Percentiles rank a stretch among this genome's conserved stretches.
Conservation (phyloP, 2,329 filamentous ascomycete genomes). For the Neofusicoccum sp. region DNA sequence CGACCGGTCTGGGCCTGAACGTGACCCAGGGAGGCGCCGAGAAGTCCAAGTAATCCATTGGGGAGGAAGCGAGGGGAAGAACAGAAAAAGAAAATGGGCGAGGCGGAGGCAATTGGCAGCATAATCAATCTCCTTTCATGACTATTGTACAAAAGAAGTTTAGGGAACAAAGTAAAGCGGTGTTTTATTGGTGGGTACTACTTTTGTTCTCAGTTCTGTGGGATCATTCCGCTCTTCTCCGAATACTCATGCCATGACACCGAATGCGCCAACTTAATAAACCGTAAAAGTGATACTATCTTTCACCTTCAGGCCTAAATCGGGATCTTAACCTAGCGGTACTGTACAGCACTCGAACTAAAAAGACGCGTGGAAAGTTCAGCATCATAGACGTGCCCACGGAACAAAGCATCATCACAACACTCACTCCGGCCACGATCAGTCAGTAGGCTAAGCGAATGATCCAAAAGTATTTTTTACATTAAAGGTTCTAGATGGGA, state of each 20-base stretch:
- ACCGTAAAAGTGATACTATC: no score
- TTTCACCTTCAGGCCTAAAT: no score
- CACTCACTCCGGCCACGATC: no score
- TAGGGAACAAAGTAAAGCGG: not conserved
- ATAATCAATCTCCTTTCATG: slow-evolving; percentile 18
- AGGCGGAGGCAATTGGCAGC: not conserved
- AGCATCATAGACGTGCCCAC: not conserved
- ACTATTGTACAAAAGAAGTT: slow-evolving; percentile 7
- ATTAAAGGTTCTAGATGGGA: no score
- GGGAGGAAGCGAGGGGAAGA: not conserved
- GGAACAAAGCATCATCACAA: not conserved
- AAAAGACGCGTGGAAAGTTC: not conserved
- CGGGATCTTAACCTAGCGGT: no score
- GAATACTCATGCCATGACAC: slow-evolving; percentile 16
- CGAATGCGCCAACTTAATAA: slow-evolving; percentile 21
- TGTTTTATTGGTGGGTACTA: slow-evolving; percentile 4
- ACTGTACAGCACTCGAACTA: no score
- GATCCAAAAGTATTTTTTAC: no score
- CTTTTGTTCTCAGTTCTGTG: not conserved
- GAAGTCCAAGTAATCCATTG: slow-evolving; percentile 25
- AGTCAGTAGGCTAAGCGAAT: no score
- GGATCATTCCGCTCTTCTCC: slow-evolving; percentile 8
- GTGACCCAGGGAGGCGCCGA: slow-evolving; percentile 57
- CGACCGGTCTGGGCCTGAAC: slow-evolving; percentile 88
- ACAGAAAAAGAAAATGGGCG: not conserved